Conservation (phyloP, 805 yeast genomes). For the Yamadazyma phyllophila region DNA sequence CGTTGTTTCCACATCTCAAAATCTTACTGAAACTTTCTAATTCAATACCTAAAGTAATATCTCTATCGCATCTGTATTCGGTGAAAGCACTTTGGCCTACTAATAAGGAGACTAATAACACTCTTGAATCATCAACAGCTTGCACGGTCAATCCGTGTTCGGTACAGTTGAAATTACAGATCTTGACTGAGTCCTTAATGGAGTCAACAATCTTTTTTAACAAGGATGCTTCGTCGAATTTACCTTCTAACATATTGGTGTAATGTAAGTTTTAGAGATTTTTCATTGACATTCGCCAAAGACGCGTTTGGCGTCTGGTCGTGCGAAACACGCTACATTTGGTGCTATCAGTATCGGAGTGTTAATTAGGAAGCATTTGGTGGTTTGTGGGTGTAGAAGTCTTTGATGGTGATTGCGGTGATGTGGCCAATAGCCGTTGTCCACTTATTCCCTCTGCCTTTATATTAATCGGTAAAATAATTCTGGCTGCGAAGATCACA, state of each 20-base stretch:
- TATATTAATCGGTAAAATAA: no score
- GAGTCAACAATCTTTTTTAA: constrained; percentile 92
- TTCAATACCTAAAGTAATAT: constrained; percentile 88
- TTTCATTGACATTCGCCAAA: neutral
- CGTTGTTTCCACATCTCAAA: constrained; percentile 85
- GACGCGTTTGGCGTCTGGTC: constrained; percentile 3
- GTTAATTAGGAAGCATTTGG: no score
- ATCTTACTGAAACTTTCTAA: constrained; percentile 84
- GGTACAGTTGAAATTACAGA: constrained; percentile 97
- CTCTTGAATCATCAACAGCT: constrained; percentile 97
- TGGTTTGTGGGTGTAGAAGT: no score
- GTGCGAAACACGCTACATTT: no score
- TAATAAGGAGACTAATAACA: constrained; percentile 80
- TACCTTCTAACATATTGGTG: constrained; percentile 84
- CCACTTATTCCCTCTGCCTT: no score
- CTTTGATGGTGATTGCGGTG: no score
- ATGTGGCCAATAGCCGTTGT: no score
- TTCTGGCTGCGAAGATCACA: neutral
- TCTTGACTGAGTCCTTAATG: constrained; percentile 88
- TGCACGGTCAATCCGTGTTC: constrained; percentile 92
- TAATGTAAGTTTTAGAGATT: constrained; percentile 1
- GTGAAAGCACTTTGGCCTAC: constrained; percentile 86
- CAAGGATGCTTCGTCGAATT: constrained; percentile 87
- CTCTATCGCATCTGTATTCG: constrained; percentile 94
- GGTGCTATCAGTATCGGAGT: no score